Percentiles rank a stretch among this genome's conserved stretches.
These are phyloP conservation scores for Fonsecaea pugnacius DNA, from an alignment of 2,329 filamentous ascomycete species.

Conservation along the genomic window DNA sequence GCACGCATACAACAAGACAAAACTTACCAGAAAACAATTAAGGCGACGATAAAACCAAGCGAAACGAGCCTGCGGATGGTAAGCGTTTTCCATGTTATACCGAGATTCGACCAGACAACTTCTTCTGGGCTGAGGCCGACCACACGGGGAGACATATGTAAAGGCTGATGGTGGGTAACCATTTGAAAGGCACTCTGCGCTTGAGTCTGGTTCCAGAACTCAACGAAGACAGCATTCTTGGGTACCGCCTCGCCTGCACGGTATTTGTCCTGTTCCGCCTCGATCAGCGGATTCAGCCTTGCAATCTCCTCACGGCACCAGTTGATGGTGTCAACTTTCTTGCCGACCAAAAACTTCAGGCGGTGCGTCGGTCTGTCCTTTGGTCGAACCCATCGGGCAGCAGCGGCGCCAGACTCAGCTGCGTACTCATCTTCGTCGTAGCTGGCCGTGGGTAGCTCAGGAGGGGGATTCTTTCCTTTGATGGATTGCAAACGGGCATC, in stretches of 20 bases:
- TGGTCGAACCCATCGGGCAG: constrained; percentile 72
- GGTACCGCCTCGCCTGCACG: constrained; percentile 66
- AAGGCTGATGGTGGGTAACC: constrained; percentile 80
- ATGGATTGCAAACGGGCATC: constrained; percentile 68
- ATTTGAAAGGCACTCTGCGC: constrained; percentile 88
- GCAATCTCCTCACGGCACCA: constrained; percentile 81
- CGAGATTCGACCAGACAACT: constrained; percentile 84
- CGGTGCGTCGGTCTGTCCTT: constrained; percentile 79
- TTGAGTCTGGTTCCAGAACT: constrained; percentile 80
- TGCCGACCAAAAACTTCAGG: constrained; percentile 72
- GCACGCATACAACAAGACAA: not conserved
- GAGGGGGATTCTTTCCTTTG: constrained; percentile 59
- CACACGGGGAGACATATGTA: constrained; percentile 84
- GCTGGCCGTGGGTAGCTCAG: constrained; percentile 45
- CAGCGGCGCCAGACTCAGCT: constrained; percentile 70
- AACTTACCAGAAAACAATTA: constrained; percentile 80
- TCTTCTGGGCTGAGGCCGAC: constrained; percentile 81
- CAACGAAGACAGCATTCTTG: constrained; percentile 82
- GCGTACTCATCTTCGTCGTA: constrained; percentile 59
- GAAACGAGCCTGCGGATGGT: constrained; percentile 73
- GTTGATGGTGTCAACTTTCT: constrained; percentile 93
- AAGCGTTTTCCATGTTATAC: constrained; percentile 83
- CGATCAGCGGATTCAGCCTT: constrained; percentile 72
- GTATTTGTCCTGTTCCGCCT: constrained; percentile 70
- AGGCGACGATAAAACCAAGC: constrained; percentile 70